Conservation (phyloP, 2,329 filamentous ascomycete species). For the Trichoderma atroviride region DNA sequence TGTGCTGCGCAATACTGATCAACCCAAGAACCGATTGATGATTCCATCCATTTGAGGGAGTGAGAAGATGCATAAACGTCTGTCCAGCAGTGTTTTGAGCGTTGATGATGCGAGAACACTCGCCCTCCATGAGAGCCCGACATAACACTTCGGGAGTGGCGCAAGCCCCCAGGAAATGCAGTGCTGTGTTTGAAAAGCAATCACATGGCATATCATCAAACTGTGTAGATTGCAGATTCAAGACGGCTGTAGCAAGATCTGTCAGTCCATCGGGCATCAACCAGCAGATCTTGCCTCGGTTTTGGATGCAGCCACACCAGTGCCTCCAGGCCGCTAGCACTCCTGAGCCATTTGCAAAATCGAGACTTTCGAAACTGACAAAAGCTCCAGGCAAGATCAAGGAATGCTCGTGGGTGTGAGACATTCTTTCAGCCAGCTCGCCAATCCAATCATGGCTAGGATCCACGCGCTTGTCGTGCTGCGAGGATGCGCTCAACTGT, state of each 20-base stretch:
- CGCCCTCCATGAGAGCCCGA: constrained; percentile 31
- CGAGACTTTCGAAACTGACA: background rate
- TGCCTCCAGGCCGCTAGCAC: background rate
- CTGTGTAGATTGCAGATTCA: constrained; percentile 11
- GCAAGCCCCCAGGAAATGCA: constrained; percentile 50
- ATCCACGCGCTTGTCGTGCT: constrained; percentile 31
- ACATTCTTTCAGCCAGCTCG: constrained; percentile 32
- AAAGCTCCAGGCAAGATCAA: background rate
- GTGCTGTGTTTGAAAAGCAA: constrained; percentile 51
- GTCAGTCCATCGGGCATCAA: constrained; percentile 32
- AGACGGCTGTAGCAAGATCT: constrained; percentile 29
- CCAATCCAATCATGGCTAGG: constrained; percentile 34
- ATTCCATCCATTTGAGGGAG: constrained; percentile 40
- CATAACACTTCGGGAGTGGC: constrained; percentile 37
- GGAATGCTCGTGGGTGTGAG: background rate
- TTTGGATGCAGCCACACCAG: background rate
- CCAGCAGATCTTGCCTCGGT: constrained; percentile 29
- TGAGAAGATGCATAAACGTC: constrained; percentile 52
- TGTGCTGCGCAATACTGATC: constrained; percentile 29
- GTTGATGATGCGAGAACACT: constrained; percentile 32
- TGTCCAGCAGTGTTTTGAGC: constrained; percentile 49
- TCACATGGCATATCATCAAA: constrained; percentile 38
- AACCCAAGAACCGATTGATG: constrained; percentile 37
- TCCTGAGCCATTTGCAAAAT: background rate
- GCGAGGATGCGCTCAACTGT: constrained; percentile 33